Conservation (phyloP, 169 alveolate species). For the Cryptosporidium tyzzeri region DNA sequence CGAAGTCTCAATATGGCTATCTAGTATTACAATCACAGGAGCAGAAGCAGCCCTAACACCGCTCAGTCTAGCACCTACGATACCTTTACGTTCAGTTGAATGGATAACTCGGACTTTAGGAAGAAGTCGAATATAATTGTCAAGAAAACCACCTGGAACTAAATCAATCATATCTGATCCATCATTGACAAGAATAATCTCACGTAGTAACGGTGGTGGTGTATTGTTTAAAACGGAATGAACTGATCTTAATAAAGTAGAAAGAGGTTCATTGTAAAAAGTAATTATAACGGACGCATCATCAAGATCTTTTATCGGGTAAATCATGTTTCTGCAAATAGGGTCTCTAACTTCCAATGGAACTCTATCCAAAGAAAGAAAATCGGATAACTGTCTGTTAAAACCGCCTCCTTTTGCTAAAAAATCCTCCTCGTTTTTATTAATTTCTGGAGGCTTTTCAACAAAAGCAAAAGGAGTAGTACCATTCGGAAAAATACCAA, state of each 20-base stretch:
- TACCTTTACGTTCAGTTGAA: slow-evolving; percentile 52
- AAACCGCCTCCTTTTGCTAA: slow-evolving; percentile 58
- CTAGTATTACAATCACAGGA: slow-evolving; percentile 78
- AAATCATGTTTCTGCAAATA: slow-evolving; percentile 16
- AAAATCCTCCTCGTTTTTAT: slow-evolving; percentile 5
- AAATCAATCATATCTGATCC: slow-evolving; percentile 76
- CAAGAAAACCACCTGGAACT: slow-evolving; percentile 76
- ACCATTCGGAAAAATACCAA: slow-evolving; percentile 71
- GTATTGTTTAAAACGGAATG: slow-evolving; percentile 80
- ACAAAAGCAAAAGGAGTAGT: slow-evolving; percentile 62
- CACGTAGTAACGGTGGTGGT: slow-evolving; percentile 79
- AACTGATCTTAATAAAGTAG: slow-evolving; percentile 77
- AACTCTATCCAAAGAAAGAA: slow-evolving; percentile 46
- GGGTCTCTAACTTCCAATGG: slow-evolving; percentile 59
- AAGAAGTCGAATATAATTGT: slow-evolving; percentile 71
- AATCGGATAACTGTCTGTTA: slow-evolving; percentile 54
- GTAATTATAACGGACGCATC: slow-evolving; percentile 77
- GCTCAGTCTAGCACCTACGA: slow-evolving; percentile 78
- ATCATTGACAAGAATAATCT: slow-evolving; percentile 78
- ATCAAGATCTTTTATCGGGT: slow-evolving; percentile 61
- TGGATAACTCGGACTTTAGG: slow-evolving; percentile 74
- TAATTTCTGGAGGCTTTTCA: slow-evolving; percentile 5
- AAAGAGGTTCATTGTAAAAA: slow-evolving; percentile 77
- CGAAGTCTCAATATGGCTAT: slow-evolving; percentile 79
- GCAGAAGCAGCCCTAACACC: slow-evolving; percentile 75